Evolutionary conservation across 768 basidiomycete species (phyloP), one percentile per base, ranked within the genome.

Genomic region (Pholiota conissans): DNA sequence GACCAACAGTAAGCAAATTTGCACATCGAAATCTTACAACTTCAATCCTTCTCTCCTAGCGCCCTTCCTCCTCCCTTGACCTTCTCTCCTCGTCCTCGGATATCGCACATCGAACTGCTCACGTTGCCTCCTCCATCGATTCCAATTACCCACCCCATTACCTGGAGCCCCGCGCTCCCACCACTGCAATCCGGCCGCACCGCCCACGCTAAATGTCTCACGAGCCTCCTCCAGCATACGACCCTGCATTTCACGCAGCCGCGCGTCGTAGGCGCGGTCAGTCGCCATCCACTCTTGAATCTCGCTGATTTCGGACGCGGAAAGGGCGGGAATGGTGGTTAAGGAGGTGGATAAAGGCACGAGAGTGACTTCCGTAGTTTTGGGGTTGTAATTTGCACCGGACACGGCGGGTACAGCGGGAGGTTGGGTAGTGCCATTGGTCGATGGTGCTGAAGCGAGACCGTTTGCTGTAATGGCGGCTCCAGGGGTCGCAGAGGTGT

Each of bases 41-140:
- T 79, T 84, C 65, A 93, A 71, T 20, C 89, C 89, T 67, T 91
- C 89, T 49, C 88, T 76, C 65, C 76, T 82, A 20, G 81, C 79
- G 11, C 73, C 71, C 68, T 85, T 85, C 67, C 79, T 74, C 61
- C 77, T 76, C 64, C 76, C 68, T 61, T 82, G 76, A 68, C 72
- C 58, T 14, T 67, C 63, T 53, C 62, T 74, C 63, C 69, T 63
- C 54, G 61, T 61, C 65, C 73, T 61, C 42, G 79, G 74, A 74
- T 81, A 77, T 54, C 72, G 67, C n/a, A 81, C 78, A 57, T 84
- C 81, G 65, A 91, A 84, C 47, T 67, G 69, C 64, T 81, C 77
- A 60, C 76, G 74, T 53, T 71, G 75, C 59, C 74, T 71, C 55
- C 77, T 65, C 70, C 73, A 76, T 61, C 76, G 63, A 62, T 74